phyloP scores from a whole-genome alignment of 306 rosid species.

The Hippophae tibetana region DNA sequence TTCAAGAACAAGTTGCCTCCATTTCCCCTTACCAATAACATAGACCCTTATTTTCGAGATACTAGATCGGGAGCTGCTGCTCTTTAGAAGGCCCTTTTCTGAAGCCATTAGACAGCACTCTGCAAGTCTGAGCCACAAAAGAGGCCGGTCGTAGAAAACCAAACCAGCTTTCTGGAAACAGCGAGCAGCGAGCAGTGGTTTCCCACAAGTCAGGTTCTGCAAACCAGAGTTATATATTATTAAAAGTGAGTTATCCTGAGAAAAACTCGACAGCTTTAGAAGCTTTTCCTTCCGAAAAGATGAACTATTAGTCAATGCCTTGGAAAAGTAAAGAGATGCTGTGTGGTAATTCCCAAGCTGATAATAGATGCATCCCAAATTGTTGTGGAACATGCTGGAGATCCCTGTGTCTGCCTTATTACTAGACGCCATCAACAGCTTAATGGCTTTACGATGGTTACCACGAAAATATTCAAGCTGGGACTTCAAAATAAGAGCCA shows the following conservation, averaged over 20 bases:
- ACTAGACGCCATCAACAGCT: conserved; percentile 82
- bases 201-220: conserved; percentile 87
- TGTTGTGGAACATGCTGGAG: conserved; percentile 76
- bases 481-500: conserved; percentile 94
- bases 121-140: conserved; percentile 93
- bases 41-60: conserved; percentile 52
- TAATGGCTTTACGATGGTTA: conserved; percentile 91
- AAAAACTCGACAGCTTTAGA: conserved; percentile 52
- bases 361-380: conserved; percentile 89
- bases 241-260: conserved; percentile 76
- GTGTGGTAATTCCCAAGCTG: conserved; percentile 94
- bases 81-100: conserved; percentile 57
- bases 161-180: conserved; percentile 89
- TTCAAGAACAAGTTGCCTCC: conserved; percentile 87
- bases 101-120: conserved; percentile 98
- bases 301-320: conserved; percentile 66
- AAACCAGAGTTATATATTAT: conserved; percentile 80
- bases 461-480: conserved; percentile 96
- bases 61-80: conserved; percentile 32
- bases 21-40: conserved; percentile 80
- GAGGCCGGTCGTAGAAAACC: conserved; percentile 72
- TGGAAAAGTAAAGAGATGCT: conserved; percentile 74
- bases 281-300: conserved; percentile 74
- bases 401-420: conserved; percentile 63
- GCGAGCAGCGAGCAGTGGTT: conserved; percentile 78